Base-by-base conservation (phyloP, 2,329 filamentous ascomycete species). In the Fusarium musae region DNA sequence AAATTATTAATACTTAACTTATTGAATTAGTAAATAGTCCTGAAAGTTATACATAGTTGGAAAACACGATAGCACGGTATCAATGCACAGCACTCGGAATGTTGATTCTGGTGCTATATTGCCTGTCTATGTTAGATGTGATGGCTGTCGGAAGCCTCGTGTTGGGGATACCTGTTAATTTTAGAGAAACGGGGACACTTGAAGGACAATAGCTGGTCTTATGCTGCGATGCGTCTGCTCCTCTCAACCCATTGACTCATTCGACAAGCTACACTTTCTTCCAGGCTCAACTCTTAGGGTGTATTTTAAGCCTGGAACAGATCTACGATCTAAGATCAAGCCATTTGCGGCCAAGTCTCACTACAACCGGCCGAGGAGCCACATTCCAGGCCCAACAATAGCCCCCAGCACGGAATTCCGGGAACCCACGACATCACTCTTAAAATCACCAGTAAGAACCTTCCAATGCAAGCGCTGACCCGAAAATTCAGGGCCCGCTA, bases 401-500 rank as follows among this genome's bases (percentile, higher is more conserved):
- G 30, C 56, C 32, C 11, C 19, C 6, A 43, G 21, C 10, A 46
- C 34, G 12, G 13, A 44, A 37, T 16, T 9, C 10, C 6, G 28
- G 28, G 28, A 57, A 43, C 16, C 44, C 59, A 40, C 30, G 37
- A 13, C 26, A 54, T 23, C 47, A 44, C 39, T 63, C 42, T 42
- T 5, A 26, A 8, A 0, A 34, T 53, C 21, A 26, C 65, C 52
- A 53, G 67, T 56, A 37, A 23, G 21, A 64, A 10, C 3, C 9
- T n/a, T 12, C 15, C 16, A 8, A 23, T 3, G 26, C 23, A 8
- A 26, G 11, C 9, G 32, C 19, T 36, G 23, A 28, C 5, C 9
- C 2, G 34, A 46, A 59, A 43, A 69, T 69, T 53, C 39, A 42
- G 43, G 44, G 62, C 44, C 65, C 65, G 65, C 66, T 28, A 15